Evolutionary conservation across 1,139 yeast genomes (phyloP).

Genomic region (Yamadazyma trypodendri): DNA sequence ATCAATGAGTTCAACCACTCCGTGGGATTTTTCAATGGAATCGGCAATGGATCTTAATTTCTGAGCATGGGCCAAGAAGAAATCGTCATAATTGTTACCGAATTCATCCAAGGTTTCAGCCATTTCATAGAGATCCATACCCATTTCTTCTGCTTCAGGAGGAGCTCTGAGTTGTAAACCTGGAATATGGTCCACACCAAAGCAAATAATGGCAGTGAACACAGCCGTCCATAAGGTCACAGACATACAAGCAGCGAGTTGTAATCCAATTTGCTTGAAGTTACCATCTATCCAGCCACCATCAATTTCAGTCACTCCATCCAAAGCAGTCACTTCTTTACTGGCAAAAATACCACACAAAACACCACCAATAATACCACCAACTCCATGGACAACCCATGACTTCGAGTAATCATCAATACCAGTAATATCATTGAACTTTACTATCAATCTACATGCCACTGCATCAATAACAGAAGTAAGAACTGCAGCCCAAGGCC

Average conservation of each 20-base stretch:
- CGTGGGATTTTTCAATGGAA: slow-evolving; percentile 13
- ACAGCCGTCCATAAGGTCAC: slow-evolving; percentile 78
- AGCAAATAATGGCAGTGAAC: slow-evolving; percentile 68
- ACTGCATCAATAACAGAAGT: slow-evolving; percentile 78
- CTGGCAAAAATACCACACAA: slow-evolving; percentile 93
- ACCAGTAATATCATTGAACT: slow-evolving; percentile 63
- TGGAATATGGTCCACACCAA: slow-evolving; percentile 78
- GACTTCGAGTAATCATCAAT: slow-evolving; percentile 97
- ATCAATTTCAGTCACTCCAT: slow-evolving; percentile 55
- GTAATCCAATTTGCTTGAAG: slow-evolving; percentile 87
- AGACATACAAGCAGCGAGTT: slow-evolving; percentile 79
- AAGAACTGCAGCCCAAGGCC: slow-evolving; percentile 82
- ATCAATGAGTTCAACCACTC: slow-evolving; percentile 19
- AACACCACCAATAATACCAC: slow-evolving; percentile 83
- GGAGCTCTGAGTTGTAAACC: slow-evolving; percentile 77
- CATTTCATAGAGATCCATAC: slow-evolving; percentile 44
- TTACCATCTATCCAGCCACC: slow-evolving; percentile 97
- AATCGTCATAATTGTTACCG: slow-evolving; percentile 24
- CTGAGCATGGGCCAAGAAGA: slow-evolving; percentile 19
- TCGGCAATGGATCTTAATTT: slow-evolving; percentile 18
- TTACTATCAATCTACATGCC: slow-evolving; percentile 80
- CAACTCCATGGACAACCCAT: slow-evolving; percentile 90
- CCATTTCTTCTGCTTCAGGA: slow-evolving; percentile 79
- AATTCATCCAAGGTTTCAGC: slow-evolving; percentile 30
- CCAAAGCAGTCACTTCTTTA: slow-evolving; percentile 80